phyloP scores from a whole-genome alignment of 441 rosid genomes.

The Geranium incanum region DNA sequence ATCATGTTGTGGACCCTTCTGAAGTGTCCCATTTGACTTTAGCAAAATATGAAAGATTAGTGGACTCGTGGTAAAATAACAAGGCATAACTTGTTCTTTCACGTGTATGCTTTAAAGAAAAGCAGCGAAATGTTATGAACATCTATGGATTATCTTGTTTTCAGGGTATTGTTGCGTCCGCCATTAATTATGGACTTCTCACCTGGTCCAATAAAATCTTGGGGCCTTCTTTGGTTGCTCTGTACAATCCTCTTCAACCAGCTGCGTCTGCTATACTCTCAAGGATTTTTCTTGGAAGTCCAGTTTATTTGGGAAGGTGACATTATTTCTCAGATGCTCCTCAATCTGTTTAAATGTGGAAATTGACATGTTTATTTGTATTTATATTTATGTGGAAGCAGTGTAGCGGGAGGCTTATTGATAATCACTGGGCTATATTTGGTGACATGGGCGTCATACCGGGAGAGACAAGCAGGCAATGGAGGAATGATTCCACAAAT shows the following conservation, averaged over 20 bases:
- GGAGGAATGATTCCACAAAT: slow-evolving; percentile 27
- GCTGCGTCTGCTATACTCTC: slow-evolving; percentile 82
- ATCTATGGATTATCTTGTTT: not conserved
- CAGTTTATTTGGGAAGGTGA: slow-evolving; percentile 90
- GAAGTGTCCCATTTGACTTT: too few relatives aligned
- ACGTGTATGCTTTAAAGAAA: not conserved
- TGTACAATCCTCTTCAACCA: slow-evolving; percentile 94
- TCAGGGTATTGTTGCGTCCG: slow-evolving; percentile 84
- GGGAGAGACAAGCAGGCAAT: slow-evolving; percentile 38
- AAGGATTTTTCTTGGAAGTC: slow-evolving; percentile 80
- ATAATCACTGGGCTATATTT: slow-evolving; percentile 74
- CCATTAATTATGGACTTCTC: slow-evolving; percentile 72
- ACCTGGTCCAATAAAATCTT: slow-evolving; percentile 96
- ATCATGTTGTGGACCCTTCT: too few relatives aligned
- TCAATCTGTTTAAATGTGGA: not conserved
- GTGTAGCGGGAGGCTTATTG: slow-evolving; percentile 74
- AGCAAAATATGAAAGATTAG: too few relatives aligned
- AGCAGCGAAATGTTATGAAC: not conserved
- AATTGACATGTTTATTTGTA: not conserved
- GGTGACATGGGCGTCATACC: slow-evolving; percentile 89
- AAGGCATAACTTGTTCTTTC: not conserved
- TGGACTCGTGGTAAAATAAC: too few relatives aligned
- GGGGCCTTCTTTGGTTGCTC: slow-evolving; percentile 94
- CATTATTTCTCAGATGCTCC: not conserved
- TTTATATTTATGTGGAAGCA: slow-evolving; percentile 22